Evolutionary conservation across 352 stramenopile genomes (phyloP), one percentile per base, ranked within the genome.

Genomic region (Phytophthora sojae): DNA sequence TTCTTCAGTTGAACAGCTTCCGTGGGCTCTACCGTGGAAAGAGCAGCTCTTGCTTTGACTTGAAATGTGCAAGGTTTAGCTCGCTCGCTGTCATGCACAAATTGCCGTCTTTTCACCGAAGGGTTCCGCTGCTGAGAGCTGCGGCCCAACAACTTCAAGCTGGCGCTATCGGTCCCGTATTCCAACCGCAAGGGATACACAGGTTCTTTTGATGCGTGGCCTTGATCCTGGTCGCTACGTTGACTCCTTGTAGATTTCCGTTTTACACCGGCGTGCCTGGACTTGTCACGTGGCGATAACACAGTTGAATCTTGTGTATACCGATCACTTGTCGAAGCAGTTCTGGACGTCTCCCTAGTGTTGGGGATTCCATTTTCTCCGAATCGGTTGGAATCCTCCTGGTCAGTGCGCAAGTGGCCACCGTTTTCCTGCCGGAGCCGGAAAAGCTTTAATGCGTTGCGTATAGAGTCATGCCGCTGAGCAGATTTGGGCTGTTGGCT

Each of bases 381-480:
- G 9, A 51, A 44, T 44, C 55, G 30, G 7, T 14, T 25, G 25
- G 30, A 63, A 35, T 49, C 55, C 21, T n/a, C 45, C 7, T 44
- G 26, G 15, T 64, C 60, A 15, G 54, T 53, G 9, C 39, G 35
- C 25, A 35, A 0, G 7, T 59, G 15, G 9, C 21, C 44, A 25
- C 25, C 39, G 8, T 57, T 73, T 35, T 83, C 67, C 54, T 88
- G 86, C 6, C 78, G 71, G 2, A 91, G 69, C 52, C 75, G 83
- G 47, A 91, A 74, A 11, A 91, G 71, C 49, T 81, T 88, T 21
- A 91, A 66, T 7, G 80, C 80, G 17, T 90, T 91, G 21, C 73
- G 68, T 57, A 83, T 67, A n/a, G 78, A 82, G 42, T 81, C 69
- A 60, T 68, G 68, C 14, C 57, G 71, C 29, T 71, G 15, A 19